Base-by-base conservation (phyloP, 23 red algal genomes). In the Gracilaria gracilis region DNA sequence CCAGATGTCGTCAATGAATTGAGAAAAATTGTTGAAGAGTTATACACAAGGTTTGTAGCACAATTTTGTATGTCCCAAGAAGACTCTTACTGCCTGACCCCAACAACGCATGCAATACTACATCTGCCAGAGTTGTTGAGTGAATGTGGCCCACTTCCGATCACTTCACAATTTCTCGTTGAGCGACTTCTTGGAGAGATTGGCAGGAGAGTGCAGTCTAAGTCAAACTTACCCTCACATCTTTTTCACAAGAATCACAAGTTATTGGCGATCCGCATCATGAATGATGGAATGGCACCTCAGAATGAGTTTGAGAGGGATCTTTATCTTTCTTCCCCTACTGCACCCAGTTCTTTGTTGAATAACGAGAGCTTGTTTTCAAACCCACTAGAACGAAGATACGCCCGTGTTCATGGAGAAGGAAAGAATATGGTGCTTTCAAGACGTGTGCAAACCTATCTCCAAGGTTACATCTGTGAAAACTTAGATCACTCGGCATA, bases 41-140 rank as follows among this genome's bases (percentile, higher is more conserved):
- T 70, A 4, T 70, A 70, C 65, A 24, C 65, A 70, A 31, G 29
- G 14, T 70, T 70, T 70, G 65, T 70, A 37, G 14, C 35, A 14
- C 5, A n/a, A 9, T 31, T 70, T 39, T 14, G 44, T 48, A 8
- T 13, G 11, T 37, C 65, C 9, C 4, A 70, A 34, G 32, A 34
- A 14, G 11, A 11, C 9, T 13, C 15, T 19, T 79, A 35, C 39
- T 79, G 74, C 25, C 35, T 49, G 12, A 79, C 74, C 5, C 74
- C 74, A 79, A 79, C 74, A 50, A 79, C 74, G 17, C 74, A 79
- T 57, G 35, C 74, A 55, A 51, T 42, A 33, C 67, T 73, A 8
- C 40, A 73, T 73, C 67, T 73, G 9, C 40, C 34, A 47, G 67
- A 73, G 19, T 4, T 73, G 17, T 73, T 73, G 67, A 33, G 23